phyloP scores from a whole-genome alignment of 140 eudicot species.

The Erigeron philadelphicus region DNA sequence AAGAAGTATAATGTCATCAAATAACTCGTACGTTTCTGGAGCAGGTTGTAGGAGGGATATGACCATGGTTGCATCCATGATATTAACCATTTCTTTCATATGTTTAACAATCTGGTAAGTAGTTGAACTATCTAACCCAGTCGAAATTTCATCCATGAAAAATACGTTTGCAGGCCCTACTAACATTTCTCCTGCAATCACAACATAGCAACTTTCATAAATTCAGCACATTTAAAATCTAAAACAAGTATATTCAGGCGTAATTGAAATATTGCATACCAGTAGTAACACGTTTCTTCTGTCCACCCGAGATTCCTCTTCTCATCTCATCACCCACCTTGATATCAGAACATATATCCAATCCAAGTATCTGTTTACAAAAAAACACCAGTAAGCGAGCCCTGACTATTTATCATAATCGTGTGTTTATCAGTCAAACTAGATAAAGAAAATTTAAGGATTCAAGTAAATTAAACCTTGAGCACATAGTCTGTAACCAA shows the following conservation, averaged over 20 bases:
- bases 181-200: conserved; percentile 66
- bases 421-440: background rate
- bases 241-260: background rate
- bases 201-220: background rate
- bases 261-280: conserved; percentile 36
- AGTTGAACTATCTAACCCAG: conserved; percentile 79
- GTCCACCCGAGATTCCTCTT: conserved; percentile 81
- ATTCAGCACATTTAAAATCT: background rate
- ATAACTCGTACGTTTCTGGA: conserved; percentile 69
- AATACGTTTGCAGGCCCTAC: conserved; percentile 71
- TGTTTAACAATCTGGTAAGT: conserved; percentile 55
- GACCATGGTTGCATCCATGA: conserved; percentile 62
- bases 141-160: conserved; percentile 74
- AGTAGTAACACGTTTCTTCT: conserved; percentile 72
- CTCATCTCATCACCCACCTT: conserved; percentile 72
- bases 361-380: conserved; percentile 48
- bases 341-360: conserved; percentile 65
- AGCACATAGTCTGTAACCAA: conserved; percentile 53
- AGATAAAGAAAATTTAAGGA: background rate
- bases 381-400: background rate
- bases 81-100: conserved; percentile 69
- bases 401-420: background rate
- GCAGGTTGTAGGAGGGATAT: conserved; percentile 76
- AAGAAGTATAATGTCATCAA: conserved; percentile 64
- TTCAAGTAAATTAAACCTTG: conserved; percentile 38